Evolutionary conservation across 257 asterid species (phyloP).

Genomic region (Anisodus tanguticus): DNA sequence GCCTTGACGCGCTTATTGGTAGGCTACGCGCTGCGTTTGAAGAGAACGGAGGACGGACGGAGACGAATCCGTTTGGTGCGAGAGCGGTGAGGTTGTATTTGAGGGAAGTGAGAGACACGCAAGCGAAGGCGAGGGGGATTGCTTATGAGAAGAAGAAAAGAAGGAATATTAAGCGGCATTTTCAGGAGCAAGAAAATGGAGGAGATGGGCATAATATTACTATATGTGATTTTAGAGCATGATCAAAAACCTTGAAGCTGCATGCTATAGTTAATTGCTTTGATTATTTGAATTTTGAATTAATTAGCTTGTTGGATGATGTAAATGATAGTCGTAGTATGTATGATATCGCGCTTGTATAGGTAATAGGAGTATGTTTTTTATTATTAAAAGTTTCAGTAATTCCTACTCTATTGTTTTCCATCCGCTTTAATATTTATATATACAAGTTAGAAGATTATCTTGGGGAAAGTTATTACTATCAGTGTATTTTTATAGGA

Average conservation of each 20-base stretch:
- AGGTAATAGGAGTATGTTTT: too few relatives aligned
- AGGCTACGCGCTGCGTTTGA: slow-evolving; percentile 69
- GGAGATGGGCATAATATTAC: background rate
- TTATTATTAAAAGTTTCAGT: background rate
- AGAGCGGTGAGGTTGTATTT: slow-evolving; percentile 63
- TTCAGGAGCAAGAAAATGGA: background rate
- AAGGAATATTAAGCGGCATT: slow-evolving; percentile 42
- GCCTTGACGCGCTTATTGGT: slow-evolving; percentile 69
- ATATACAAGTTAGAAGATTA: too few relatives aligned
- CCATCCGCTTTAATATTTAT: too few relatives aligned
- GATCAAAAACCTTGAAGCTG: too few relatives aligned
- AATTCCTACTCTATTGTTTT: background rate
- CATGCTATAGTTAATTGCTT: too few relatives aligned
- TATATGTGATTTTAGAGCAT: background rate
- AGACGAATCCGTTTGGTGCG: slow-evolving; percentile 62
- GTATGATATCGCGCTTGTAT: background rate
- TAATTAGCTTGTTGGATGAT: background rate
- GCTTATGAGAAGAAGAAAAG: slow-evolving; percentile 67
- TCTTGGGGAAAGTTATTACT: too few relatives aligned
- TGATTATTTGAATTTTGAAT: background rate
- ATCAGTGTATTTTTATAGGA: too few relatives aligned
- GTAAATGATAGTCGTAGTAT: background rate
- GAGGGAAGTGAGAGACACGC: slow-evolving; percentile 64
- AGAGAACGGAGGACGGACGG: slow-evolving; percentile 63
- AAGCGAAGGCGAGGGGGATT: slow-evolving; percentile 63